A percentile compares a stretch with the other conserved stretches of the same genome.
Conservation (phyloP, 148 eudicot genomes). For the Simmondsia chinensis region DNA sequence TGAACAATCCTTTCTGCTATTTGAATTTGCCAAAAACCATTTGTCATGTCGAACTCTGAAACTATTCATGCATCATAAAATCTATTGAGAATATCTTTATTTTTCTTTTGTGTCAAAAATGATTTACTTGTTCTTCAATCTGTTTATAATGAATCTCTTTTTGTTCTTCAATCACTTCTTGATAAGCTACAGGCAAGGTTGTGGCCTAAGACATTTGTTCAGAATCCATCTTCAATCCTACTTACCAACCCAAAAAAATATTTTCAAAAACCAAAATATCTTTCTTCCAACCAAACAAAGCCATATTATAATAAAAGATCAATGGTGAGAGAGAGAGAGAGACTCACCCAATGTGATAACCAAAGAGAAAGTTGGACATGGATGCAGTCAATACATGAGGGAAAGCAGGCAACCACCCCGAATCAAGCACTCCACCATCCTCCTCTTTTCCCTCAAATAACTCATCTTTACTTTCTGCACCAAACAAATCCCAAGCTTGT, state of each 20-base stretch:
- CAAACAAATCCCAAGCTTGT: background rate
- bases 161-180: no score
- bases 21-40: slow-evolving; percentile 12
- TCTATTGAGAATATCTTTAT: background rate
- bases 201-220: no score
- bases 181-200: no score
- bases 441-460: slow-evolving; percentile 12
- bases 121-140: no score
- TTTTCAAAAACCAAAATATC: background rate
- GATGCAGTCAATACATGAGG: slow-evolving; percentile 66
- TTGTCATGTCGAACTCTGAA: slow-evolving; percentile 7
- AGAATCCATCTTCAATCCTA: no score
- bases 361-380: slow-evolving; percentile 77
- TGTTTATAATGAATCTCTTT: no score
- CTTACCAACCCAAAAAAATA: background rate
- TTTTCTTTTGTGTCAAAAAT: no score
- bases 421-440: slow-evolving; percentile 21
- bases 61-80: background rate
- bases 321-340: background rate
- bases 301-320: background rate
- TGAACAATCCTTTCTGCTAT: background rate
- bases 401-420: slow-evolving; percentile 70
- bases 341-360: slow-evolving; percentile 74
- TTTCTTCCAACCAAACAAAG: no score
- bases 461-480: slow-evolving; percentile 22